phyloP scores from a whole-genome alignment of 495 filamentous ascomycete genomes.

The Aspergillus cavernicola region DNA sequence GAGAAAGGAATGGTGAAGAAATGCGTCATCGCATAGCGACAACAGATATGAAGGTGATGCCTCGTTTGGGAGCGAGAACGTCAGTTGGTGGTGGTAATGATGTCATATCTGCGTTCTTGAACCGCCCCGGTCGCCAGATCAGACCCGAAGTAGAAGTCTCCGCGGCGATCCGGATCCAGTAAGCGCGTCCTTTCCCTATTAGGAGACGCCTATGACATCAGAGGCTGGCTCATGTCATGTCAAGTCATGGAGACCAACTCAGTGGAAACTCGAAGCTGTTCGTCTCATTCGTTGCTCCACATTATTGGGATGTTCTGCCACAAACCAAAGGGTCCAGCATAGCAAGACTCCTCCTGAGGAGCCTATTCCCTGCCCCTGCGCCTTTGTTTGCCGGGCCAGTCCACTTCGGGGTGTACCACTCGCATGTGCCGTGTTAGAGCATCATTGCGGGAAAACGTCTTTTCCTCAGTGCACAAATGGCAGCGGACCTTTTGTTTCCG shows the following conservation, averaged over 20 bases:
- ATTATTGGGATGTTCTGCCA: neutral
- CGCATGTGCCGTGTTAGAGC: conserved; percentile 89
- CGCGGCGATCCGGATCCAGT: conserved; percentile 16
- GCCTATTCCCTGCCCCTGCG: conserved; percentile 38
- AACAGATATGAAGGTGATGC: conserved; percentile 1
- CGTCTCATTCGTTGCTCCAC: conserved; percentile 10
- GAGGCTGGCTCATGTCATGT: conserved; percentile 21
- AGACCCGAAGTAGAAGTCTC: conserved; percentile 14
- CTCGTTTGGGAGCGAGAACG: neutral
- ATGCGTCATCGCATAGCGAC: conserved; percentile 16
- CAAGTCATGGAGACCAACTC: conserved; percentile 11
- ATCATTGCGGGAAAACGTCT: conserved; percentile 92
- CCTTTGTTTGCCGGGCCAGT: conserved; percentile 67
- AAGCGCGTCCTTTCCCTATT: conserved; percentile 19
- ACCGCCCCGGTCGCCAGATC: conserved; percentile 9
- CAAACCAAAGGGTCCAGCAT: conserved; percentile 3
- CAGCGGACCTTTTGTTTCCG: conserved; percentile 95
- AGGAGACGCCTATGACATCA: conserved; percentile 23
- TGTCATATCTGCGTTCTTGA: conserved; percentile 18
- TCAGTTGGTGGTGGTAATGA: conserved; percentile 14
- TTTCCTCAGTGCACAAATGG: conserved; percentile 92
- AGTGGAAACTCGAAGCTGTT: neutral
- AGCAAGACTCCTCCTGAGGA: too few species aligned
- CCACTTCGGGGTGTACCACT: conserved; percentile 82
- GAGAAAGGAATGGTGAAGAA: neutral